A percentile compares a stretch with the other conserved stretches of the same genome.
These are phyloP conservation scores for Takashimella koratensis DNA, from an alignment of 1,284 basidiomycete genomes.

Conservation along the genomic window DNA sequence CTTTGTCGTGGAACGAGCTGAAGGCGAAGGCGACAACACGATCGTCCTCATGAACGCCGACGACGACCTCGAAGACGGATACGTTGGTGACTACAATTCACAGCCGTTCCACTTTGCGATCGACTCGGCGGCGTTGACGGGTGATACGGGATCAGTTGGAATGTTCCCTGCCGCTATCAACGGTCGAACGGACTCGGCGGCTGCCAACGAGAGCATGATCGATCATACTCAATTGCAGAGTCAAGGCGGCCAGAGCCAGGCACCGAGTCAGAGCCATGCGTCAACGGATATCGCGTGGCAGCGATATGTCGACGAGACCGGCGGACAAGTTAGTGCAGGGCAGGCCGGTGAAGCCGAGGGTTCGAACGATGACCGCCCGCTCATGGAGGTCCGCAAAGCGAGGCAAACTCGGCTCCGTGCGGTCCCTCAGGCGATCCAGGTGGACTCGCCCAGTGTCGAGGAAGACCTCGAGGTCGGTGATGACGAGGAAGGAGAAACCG, in stretches of 20 bases:
- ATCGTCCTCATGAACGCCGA: neutral
- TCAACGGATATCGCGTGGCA: neutral
- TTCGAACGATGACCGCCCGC: too few species aligned
- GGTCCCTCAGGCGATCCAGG: neutral
- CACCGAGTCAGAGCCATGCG: neutral
- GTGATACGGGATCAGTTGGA: neutral
- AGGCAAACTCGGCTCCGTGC: neutral
- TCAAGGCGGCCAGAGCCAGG: neutral
- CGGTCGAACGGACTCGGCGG: neutral
- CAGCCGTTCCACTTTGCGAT: neutral
- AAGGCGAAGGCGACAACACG: neutral
- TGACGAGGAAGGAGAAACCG: conserved; percentile 13
- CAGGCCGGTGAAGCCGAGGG: neutral
- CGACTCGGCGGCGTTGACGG: neutral
- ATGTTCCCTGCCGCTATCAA: neutral
- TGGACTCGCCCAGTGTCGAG: neutral
- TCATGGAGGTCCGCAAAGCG: neutral
- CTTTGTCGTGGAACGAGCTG: neutral
- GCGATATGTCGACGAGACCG: neutral
- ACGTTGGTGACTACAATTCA: neutral
- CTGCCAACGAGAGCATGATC: neutral
- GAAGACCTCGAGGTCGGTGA: conserved; percentile 3
- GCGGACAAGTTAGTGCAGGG: neutral
- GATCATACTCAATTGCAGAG: neutral
- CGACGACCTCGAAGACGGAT: neutral